Evolutionary conservation across 2,329 filamentous ascomycete species (phyloP).

Genomic region (Cladosporium sp.): DNA sequence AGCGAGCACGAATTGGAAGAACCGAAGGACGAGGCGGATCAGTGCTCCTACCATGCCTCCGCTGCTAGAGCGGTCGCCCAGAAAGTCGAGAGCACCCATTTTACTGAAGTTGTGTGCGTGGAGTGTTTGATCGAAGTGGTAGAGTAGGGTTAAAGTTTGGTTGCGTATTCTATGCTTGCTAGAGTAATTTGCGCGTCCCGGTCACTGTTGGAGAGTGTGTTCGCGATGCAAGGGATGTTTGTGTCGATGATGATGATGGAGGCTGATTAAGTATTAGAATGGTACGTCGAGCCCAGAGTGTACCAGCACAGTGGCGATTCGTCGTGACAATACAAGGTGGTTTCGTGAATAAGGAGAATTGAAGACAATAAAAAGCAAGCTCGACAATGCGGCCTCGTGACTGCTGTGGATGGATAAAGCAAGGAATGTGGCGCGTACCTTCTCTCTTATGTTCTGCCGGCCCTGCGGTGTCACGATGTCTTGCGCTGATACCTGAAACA

Average conservation of each 20-base stretch:
- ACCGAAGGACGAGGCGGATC: constrained; percentile 60
- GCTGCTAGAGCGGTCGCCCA: constrained; percentile 22
- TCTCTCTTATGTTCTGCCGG: not conserved
- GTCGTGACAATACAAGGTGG: not conserved
- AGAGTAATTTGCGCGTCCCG: not conserved
- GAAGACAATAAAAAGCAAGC: constrained; percentile 3
- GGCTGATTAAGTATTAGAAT: constrained; percentile 5
- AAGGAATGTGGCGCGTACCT: constrained; percentile 2
- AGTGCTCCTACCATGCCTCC: constrained; percentile 39
- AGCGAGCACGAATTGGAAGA: constrained; percentile 72
- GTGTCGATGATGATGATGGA: not conserved
- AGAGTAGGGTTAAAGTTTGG: not conserved
- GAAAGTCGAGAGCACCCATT: constrained; percentile 26
- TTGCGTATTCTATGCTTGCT: not conserved
- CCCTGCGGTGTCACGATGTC: not conserved
- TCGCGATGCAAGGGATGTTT: constrained; percentile 9
- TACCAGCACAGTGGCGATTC: not conserved
- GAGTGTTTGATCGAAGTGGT: not conserved
- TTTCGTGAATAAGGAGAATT: not conserved
- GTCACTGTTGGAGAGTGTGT: not conserved
- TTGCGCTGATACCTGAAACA: not conserved
- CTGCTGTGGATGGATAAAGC: not conserved
- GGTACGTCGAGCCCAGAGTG: not conserved
- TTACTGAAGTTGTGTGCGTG: not conserved
- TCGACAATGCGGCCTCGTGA: constrained; percentile 2